Evolutionary conservation across 208 protist genomes (phyloP).

Genomic region (Trichomonas gallinae): DNA sequence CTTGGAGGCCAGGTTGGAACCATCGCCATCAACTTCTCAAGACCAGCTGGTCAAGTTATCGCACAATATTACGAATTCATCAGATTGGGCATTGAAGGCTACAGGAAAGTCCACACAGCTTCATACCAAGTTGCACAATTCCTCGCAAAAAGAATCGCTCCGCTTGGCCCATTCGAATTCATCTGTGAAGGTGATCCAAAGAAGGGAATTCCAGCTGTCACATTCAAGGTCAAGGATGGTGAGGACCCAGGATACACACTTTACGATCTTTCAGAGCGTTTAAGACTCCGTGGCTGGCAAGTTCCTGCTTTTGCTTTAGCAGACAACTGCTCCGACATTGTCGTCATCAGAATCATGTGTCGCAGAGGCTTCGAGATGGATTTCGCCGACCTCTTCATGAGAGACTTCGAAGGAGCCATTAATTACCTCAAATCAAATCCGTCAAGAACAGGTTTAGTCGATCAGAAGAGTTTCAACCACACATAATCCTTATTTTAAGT

Average conservation of each 20-base stretch:
- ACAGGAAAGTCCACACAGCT: neutral
- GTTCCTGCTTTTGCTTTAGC: slow-evolving; percentile 15
- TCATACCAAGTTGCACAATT: neutral
- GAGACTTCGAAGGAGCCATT: neutral
- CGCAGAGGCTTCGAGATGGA: neutral
- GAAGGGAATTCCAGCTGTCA: neutral
- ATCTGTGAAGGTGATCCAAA: neutral
- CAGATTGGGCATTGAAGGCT: slow-evolving; percentile 15
- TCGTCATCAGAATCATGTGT: slow-evolving; percentile 9
- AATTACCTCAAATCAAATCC: neutral
- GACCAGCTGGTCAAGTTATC: slow-evolving; percentile 8
- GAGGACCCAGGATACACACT: neutral
- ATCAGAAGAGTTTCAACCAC: too few relatives aligned
- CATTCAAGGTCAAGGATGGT: neutral
- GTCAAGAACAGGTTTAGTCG: too few relatives aligned
- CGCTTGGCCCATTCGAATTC: neutral
- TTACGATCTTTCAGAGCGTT: neutral
- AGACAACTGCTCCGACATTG: neutral
- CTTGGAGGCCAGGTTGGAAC: neutral
- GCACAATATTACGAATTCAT: slow-evolving; percentile 30
- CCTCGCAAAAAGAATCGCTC: neutral
- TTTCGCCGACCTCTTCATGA: neutral
- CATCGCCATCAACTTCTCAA: slow-evolving; percentile 13
- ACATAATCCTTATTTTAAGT: too few relatives aligned
- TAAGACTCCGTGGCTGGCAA: neutral